These are phyloP conservation scores for Peniophora sp. DNA, from an alignment of 1,284 basidiomycete genomes.

Conservation along the genomic window DNA sequence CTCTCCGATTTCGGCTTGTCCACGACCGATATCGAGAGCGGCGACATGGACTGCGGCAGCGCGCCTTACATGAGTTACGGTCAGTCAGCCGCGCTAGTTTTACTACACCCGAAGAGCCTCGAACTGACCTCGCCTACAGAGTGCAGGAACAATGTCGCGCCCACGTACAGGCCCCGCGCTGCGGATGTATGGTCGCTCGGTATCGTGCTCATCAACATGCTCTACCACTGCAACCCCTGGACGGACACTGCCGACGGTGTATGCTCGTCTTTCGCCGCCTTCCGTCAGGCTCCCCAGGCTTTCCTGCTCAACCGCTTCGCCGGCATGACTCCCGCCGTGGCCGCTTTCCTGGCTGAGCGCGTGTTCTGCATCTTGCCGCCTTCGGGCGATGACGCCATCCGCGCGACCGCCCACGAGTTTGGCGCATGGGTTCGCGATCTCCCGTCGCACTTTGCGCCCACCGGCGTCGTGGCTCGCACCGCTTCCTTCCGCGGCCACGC, in stretches of 20 bases:
- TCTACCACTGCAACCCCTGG: conserved; percentile 99
- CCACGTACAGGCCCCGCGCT: conserved; percentile 87
- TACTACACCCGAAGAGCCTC: conserved; percentile 2
- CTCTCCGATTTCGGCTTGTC: conserved; percentile 96
- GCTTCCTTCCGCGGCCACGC: conserved; percentile 8
- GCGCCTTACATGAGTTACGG: conserved; percentile 99
- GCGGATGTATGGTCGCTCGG: conserved; percentile 99
- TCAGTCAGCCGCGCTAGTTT: conserved; percentile 27
- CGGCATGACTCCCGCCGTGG: conserved; percentile 85
- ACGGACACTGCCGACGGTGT: conserved; percentile 79
- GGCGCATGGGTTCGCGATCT: conserved; percentile 82
- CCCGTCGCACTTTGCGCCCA: conserved; percentile 45
- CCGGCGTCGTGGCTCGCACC: conserved; percentile 31
- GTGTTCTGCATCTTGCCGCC: conserved; percentile 82
- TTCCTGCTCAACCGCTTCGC: conserved; percentile 91
- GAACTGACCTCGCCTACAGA: conserved; percentile 38
- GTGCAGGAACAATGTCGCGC: conserved; percentile 94
- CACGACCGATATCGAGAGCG: conserved; percentile 80
- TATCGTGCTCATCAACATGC: conserved; percentile 97
- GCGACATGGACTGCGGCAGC: conserved; percentile 97
- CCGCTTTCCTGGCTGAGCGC: conserved; percentile 76
- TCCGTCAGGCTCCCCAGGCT: conserved; percentile 68
- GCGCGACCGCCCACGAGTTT: conserved; percentile 79
- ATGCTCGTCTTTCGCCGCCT: conserved; percentile 80
- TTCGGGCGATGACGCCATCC: conserved; percentile 43